phyloP scores from a whole-genome alignment of 192 early-diverging fungal genomes.

The Coemansia sp. region DNA sequence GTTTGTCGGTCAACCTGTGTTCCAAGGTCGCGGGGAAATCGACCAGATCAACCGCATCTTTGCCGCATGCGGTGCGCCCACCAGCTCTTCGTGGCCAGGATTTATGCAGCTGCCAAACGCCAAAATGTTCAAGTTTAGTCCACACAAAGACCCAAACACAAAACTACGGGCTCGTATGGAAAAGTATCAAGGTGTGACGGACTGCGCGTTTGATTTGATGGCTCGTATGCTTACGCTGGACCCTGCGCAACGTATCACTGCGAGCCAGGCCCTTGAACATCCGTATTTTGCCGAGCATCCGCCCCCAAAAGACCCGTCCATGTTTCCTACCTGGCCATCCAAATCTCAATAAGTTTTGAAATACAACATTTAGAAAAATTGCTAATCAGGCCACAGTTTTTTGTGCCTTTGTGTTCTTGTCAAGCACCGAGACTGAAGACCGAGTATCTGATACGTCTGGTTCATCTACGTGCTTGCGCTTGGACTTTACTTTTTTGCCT shows the following conservation, averaged over 20 bases:
- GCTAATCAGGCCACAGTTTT: not conserved
- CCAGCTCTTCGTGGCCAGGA: slow-evolving; percentile 71
- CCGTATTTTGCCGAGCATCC: slow-evolving; percentile 87
- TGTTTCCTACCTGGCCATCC: slow-evolving; percentile 94
- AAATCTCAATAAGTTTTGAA: slow-evolving; percentile 31
- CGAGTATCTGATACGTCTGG: not conserved
- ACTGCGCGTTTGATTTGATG: slow-evolving; percentile 78
- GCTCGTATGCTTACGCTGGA: slow-evolving; percentile 74
- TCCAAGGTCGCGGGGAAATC: slow-evolving; percentile 77
- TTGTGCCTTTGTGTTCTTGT: not conserved
- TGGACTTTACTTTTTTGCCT: not conserved
- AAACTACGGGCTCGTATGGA: slow-evolving; percentile 48
- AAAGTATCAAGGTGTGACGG: slow-evolving; percentile 57
- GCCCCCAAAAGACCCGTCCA: slow-evolving; percentile 82
- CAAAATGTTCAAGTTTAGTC: slow-evolving; percentile 68
- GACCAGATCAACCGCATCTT: slow-evolving; percentile 84
- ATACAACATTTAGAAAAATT: not conserved
- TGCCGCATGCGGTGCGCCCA: slow-evolving; percentile 83
- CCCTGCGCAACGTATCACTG: slow-evolving; percentile 82
- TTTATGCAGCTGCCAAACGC: slow-evolving; percentile 63
- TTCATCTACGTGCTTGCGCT: slow-evolving; percentile 6
- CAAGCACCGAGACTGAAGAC: not conserved
- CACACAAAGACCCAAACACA: slow-evolving; percentile 39
- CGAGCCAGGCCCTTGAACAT: slow-evolving; percentile 84
- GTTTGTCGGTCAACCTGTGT: slow-evolving; percentile 75